These are phyloP conservation scores for Moniliophthora roreri DNA, from an alignment of 1,284 basidiomycete genomes.

Conservation along the genomic window DNA sequence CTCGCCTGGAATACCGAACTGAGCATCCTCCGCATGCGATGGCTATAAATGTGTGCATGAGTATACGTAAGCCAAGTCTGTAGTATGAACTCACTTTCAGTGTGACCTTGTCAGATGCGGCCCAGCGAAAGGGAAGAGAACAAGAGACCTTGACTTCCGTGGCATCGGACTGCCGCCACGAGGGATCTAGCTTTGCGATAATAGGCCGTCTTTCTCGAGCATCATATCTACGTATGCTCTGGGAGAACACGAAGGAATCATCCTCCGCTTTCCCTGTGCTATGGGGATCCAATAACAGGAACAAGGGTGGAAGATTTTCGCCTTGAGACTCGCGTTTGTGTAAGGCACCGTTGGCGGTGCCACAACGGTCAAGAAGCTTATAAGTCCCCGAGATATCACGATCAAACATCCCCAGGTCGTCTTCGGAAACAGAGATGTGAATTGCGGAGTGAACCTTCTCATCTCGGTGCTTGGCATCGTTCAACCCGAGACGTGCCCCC, in stretches of 20 bases:
- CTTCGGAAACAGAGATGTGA: constrained; percentile 56
- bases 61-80: constrained; percentile 5
- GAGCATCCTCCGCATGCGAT: constrained; percentile 55
- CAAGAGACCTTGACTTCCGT: constrained; percentile 52
- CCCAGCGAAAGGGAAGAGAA: constrained; percentile 68
- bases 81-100: constrained; percentile 46
- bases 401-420: constrained; percentile 61
- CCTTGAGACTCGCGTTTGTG: constrained; percentile 60
- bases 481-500: constrained; percentile 83
- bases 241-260: constrained; percentile 81
- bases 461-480: constrained; percentile 61
- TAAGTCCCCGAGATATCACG: constrained; percentile 83
- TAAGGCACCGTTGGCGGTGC: constrained; percentile 86
- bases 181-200: constrained; percentile 66
- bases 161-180: constrained; percentile 72
- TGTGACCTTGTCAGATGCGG: constrained; percentile 38
- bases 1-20: constrained; percentile 62
- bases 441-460: constrained; percentile 70
- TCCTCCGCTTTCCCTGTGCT: constrained; percentile 72
- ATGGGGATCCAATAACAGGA: constrained; percentile 84
- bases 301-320: constrained; percentile 65
- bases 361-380: constrained; percentile 80
- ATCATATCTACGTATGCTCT: constrained; percentile 73
- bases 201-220: constrained; percentile 80
- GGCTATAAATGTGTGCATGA: constrained; percentile 39